Percentiles rank a stretch among this genome's conserved stretches.
phyloP scores from a whole-genome alignment of 2,329 filamentous ascomycete genomes.

The Metarhizium sp. region DNA sequence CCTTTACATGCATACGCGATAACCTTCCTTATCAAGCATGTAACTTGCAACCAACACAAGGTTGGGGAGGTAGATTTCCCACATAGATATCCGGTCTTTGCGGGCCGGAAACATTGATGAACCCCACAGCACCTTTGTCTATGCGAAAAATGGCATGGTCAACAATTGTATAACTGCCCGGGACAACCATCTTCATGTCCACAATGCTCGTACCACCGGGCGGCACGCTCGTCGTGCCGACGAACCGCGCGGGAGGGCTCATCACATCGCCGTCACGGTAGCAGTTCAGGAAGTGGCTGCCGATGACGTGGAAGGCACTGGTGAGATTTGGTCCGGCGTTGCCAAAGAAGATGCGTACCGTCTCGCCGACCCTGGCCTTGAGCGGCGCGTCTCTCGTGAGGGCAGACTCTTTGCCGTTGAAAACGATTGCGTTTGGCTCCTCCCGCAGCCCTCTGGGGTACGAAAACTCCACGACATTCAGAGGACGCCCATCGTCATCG shows the following conservation, averaged over 20 bases:
- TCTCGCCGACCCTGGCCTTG: conserved; percentile 18
- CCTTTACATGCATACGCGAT: too few relatives aligned
- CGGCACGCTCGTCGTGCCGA: conserved; percentile 19
- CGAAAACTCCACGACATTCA: conserved; percentile 21
- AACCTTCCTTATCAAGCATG: conserved; percentile 14
- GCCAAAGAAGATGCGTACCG: conserved; percentile 24
- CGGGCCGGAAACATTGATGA: conserved; percentile 22
- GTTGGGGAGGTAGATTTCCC: conserved; percentile 15
- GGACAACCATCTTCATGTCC: conserved; percentile 21
- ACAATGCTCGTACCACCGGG: conserved; percentile 19
- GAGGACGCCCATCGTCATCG: conserved; percentile 19
- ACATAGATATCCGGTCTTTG: conserved; percentile 17
- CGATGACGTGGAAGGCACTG: conserved; percentile 25
- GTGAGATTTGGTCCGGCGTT: conserved; percentile 24
- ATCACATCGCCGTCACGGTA: conserved; percentile 23
- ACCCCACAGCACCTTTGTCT: conserved; percentile 25
- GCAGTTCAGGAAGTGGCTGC: conserved; percentile 18
- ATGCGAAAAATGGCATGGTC: conserved; percentile 25
- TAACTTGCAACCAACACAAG: conserved; percentile 22
- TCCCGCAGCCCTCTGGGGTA: conserved; percentile 23
- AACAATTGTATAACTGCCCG: conserved; percentile 22
- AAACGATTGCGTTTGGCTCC: conserved; percentile 20
- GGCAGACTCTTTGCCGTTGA: conserved; percentile 23
- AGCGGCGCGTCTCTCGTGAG: conserved; percentile 20
- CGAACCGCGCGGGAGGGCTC: conserved; percentile 16